These are phyloP conservation scores for Emmonsia crescens DNA, from an alignment of 2,329 filamentous ascomycete genomes.

Conservation along the genomic window DNA sequence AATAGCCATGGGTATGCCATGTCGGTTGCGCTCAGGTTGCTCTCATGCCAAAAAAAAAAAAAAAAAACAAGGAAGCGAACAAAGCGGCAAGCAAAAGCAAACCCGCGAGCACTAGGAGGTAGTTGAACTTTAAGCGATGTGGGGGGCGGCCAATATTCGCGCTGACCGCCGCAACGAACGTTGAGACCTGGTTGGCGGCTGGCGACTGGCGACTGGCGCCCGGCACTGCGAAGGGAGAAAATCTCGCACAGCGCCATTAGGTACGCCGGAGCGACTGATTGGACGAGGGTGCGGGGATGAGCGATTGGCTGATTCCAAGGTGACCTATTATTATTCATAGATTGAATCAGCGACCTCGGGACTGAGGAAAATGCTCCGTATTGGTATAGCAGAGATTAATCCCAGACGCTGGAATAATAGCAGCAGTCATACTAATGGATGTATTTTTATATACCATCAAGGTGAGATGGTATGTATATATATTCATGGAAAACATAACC, in stretches of 20 bases:
- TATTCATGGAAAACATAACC: no score
- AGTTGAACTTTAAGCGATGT: neutral
- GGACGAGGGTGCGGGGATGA: neutral
- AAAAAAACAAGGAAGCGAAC: neutral
- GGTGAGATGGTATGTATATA: no score
- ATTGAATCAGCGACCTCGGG: neutral
- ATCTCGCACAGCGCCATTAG: neutral
- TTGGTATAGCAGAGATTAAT: no score
- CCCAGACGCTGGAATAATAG: no score
- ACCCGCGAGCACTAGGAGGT: no score
- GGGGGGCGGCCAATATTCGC: neutral
- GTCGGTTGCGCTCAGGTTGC: neutral
- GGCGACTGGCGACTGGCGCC: slow-evolving; percentile 6
- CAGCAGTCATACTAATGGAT: no score
- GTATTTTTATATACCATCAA: no score
- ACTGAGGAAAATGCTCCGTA: no score
- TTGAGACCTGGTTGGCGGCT: neutral
- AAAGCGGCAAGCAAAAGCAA: neutral
- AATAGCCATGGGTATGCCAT: neutral
- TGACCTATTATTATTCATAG: neutral
- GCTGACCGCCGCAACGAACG: neutral
- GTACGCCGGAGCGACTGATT: neutral
- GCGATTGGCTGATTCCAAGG: neutral
- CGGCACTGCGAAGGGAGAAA: neutral
- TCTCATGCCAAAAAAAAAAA: neutral